Conservation (phyloP, 345 rosid species). For the Citrus cavaleriei region DNA sequence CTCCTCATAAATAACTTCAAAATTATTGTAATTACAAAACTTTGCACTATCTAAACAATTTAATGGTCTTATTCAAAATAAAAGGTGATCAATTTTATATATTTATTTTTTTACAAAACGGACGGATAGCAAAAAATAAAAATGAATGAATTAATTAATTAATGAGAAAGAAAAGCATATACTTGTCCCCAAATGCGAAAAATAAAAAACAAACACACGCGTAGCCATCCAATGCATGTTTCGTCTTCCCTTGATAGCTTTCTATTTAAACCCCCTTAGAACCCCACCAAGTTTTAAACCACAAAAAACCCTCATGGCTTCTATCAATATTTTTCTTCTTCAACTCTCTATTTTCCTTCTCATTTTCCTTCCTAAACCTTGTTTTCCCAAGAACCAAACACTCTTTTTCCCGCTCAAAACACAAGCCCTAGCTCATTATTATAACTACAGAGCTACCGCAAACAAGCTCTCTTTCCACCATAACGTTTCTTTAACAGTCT, state of each 20-base stretch:
- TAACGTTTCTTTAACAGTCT: constrained; percentile 54
- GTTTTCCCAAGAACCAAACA: constrained; percentile 32
- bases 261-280: neutral
- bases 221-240: neutral
- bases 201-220: neutral
- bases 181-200: neutral
- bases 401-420: constrained; percentile 51
- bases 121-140: too few species aligned
- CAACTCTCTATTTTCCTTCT: constrained; percentile 24
- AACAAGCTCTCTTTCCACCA: constrained; percentile 46
- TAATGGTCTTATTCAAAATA: too few species aligned
- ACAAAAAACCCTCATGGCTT: constrained; percentile 17
- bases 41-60: neutral
- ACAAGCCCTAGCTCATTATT: constrained; percentile 5
- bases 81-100: too few species aligned
- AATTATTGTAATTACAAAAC: neutral
- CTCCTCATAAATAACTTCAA: neutral
- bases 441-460: constrained; percentile 9
- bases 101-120: too few species aligned
- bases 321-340: constrained; percentile 8
- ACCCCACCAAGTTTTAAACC: neutral
- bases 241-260: neutral
- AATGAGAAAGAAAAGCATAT: neutral
- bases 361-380: constrained; percentile 23
- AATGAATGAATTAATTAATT: too few species aligned